Evolutionary conservation across 2,329 filamentous ascomycete genomes (phyloP).

Genomic region (Verticillium alfalfae): DNA sequence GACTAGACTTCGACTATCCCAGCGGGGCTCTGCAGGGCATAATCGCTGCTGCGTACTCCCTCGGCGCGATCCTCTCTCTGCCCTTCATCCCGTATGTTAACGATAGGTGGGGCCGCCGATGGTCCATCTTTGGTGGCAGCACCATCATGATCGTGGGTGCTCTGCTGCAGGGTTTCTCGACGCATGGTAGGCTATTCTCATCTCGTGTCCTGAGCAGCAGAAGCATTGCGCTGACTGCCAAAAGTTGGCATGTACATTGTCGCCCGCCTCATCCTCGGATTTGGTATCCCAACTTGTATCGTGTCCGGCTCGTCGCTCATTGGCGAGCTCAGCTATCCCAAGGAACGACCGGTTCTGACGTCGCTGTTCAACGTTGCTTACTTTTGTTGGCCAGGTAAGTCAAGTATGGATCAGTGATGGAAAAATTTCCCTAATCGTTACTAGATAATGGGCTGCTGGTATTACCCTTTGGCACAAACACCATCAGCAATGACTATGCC

Average conservation of each 20-base stretch:
- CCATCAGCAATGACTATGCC: conserved; percentile 27
- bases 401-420: neutral
- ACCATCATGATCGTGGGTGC: conserved; percentile 48
- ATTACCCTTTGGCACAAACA: conserved; percentile 45
- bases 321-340: conserved; percentile 54
- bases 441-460: conserved; percentile 39
- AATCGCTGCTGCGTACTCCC: conserved; percentile 52
- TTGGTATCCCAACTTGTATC: conserved; percentile 55
- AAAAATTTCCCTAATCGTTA: neutral
- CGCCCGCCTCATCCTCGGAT: conserved; percentile 53
- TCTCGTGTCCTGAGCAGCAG: neutral
- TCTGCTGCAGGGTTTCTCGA: conserved; percentile 46
- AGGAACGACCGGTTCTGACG: conserved; percentile 53
- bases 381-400: conserved; percentile 35
- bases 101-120: conserved; percentile 48
- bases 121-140: conserved; percentile 51
- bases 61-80: conserved; percentile 53
- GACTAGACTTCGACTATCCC: conserved; percentile 36
- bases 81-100: conserved; percentile 53
- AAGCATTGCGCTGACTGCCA: neutral
- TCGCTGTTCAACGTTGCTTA: conserved; percentile 54
- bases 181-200: conserved; percentile 28
- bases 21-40: conserved; percentile 43
- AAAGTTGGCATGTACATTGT: conserved; percentile 50
- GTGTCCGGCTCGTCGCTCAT: conserved; percentile 54